phyloP scores from a whole-genome alignment of 345 rosid genomes.

The Erodium maritimum region DNA sequence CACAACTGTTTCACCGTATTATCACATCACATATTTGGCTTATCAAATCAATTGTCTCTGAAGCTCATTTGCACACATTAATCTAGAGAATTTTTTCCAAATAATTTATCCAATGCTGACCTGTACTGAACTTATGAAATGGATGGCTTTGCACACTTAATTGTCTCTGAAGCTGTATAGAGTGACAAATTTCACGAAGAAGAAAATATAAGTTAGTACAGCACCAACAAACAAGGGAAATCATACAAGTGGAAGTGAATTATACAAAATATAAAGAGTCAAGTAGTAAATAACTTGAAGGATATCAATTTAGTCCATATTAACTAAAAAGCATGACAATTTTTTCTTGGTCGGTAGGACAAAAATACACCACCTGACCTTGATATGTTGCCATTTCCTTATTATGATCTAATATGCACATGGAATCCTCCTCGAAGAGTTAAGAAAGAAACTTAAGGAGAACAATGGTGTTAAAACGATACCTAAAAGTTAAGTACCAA shows the following conservation, averaged over 20 bases:
- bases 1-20: not conserved
- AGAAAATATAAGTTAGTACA: slow-evolving; percentile 7
- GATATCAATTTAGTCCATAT: not conserved
- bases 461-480: not conserved
- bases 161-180: slow-evolving; percentile 66
- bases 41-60: not conserved
- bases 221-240: not conserved
- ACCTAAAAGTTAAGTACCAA: too few species aligned
- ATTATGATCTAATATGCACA: not conserved
- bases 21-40: not conserved
- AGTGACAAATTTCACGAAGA: slow-evolving; percentile 3
- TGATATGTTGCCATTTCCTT: not conserved
- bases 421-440: not conserved
- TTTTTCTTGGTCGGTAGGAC: not conserved
- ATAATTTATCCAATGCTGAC: slow-evolving; percentile 20
- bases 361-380: not conserved
- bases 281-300: not conserved
- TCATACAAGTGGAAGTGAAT: not conserved
- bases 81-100: not conserved
- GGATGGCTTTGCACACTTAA: slow-evolving; percentile 68
- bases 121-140: slow-evolving; percentile 86
- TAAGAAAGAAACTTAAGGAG: not conserved
- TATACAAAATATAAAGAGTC: not conserved
- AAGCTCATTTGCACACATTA: not conserved
- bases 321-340: not conserved